A percentile compares a stretch with the other conserved stretches of the same genome.
These are phyloP conservation scores for Monosporozyma aerobia DNA, from an alignment of 805 yeast species.

Conservation along the genomic window DNA sequence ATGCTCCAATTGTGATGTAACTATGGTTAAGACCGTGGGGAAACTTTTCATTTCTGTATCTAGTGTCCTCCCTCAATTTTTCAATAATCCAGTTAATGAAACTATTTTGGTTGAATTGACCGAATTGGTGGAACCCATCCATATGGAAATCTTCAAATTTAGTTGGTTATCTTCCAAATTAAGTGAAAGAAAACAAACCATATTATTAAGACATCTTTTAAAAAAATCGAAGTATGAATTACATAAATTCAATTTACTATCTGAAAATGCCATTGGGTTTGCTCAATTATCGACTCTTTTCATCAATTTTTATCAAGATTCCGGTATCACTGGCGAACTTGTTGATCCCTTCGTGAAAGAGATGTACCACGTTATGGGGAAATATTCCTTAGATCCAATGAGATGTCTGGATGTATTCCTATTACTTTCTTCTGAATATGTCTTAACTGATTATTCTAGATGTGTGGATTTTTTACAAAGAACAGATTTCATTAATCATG, in stretches of 20 bases:
- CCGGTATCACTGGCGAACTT: constrained; percentile 32
- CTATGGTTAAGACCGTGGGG: constrained; percentile 12
- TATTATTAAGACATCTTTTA: constrained; percentile 18
- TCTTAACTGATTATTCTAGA: constrained; percentile 39
- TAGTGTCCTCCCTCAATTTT: constrained; percentile 7
- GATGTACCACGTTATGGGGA: constrained; percentile 57
- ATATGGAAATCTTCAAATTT: constrained; percentile 21
- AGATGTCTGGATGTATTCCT: constrained; percentile 57
- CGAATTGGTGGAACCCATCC: constrained; percentile 6
- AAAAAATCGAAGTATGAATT: constrained; percentile 32
- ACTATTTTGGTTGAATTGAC: constrained; percentile 14
- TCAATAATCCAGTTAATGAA: constrained; percentile 13
- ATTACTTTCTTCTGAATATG: constrained; percentile 39
- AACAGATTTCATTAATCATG: constrained; percentile 47
- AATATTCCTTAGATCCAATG: constrained; percentile 64
- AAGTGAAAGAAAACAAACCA: constrained; percentile 15
- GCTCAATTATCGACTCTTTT: constrained; percentile 50
- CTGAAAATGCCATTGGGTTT: constrained; percentile 75
- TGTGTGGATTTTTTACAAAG: constrained; percentile 40
- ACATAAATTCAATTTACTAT: constrained; percentile 52
- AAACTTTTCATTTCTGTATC: constrained; percentile 17
- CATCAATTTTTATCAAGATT: constrained; percentile 33
- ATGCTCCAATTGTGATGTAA: neutral
- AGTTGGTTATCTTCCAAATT: constrained; percentile 27
- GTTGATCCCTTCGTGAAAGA: constrained; percentile 38